These are phyloP conservation scores for Coniochaeta pulveracea DNA, from an alignment of 2,329 filamentous ascomycete species.

Conservation along the genomic window DNA sequence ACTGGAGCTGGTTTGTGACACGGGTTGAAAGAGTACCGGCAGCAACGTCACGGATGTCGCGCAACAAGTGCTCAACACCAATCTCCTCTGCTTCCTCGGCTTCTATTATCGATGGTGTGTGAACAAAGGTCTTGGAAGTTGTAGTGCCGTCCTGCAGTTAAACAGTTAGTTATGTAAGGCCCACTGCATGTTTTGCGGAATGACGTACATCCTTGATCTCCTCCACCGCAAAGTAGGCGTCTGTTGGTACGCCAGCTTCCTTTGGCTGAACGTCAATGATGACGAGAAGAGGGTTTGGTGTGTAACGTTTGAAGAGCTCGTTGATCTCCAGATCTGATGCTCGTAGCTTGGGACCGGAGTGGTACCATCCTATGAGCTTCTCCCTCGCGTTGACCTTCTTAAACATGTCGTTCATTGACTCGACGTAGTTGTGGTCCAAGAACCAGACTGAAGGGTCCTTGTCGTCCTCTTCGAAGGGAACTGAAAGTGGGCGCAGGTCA, in stretches of 20 bases:
- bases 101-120: slow-evolving; percentile 96
- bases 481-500: slow-evolving; percentile 31
- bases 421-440: slow-evolving; percentile 97
- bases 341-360: slow-evolving; percentile 92
- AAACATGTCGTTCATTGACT: slow-evolving; percentile 99
- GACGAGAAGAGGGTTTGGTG: slow-evolving; percentile 87
- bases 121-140: slow-evolving; percentile 93
- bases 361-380: slow-evolving; percentile 99
- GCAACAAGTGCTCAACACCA: slow-evolving; percentile 91
- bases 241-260: slow-evolving; percentile 92
- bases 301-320: slow-evolving; percentile 98
- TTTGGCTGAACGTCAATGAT: slow-evolving; percentile 98
- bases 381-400: slow-evolving; percentile 99
- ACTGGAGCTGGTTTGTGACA: slow-evolving; percentile 95
- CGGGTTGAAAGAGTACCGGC: slow-evolving; percentile 93
- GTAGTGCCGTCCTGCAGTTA: slow-evolving; percentile 77
- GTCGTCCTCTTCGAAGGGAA: slow-evolving; percentile 97
- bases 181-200: too few relatives aligned
- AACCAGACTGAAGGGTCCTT: slow-evolving; percentile 99
- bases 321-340: slow-evolving; percentile 98
- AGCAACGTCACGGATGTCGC: slow-evolving; percentile 95
- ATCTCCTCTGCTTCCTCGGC: slow-evolving; percentile 99
- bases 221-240: slow-evolving; percentile 97
- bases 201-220: slow-evolving; percentile 95
- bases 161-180: neutral